Evolutionary conservation across 2,329 filamentous ascomycete species (phyloP).

Genomic region (Beauveria asiatica): DNA sequence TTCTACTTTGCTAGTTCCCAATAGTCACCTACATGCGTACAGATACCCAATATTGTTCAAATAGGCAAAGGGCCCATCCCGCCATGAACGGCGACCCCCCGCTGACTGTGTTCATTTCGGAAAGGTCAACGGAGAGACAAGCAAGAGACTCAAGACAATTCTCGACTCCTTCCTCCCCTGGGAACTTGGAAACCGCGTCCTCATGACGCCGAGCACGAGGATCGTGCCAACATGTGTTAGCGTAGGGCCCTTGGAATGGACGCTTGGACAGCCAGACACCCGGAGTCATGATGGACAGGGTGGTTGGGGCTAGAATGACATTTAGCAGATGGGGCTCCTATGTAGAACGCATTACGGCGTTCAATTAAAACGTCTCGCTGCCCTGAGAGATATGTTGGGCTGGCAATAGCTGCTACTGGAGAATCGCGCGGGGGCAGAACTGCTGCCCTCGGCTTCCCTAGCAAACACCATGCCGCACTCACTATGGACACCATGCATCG

Average conservation of each 20-base stretch:
- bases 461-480: not conserved
- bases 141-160: not conserved
- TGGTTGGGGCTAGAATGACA: not conserved
- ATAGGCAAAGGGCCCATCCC: not conserved
- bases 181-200: not conserved
- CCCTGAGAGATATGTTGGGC: not conserved
- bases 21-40: not conserved
- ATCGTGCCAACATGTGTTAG: not conserved
- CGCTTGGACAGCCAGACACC: not conserved
- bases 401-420: not conserved
- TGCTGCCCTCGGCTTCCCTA: not conserved
- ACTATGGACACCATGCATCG: not conserved
- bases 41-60: not conserved
- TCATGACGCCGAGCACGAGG: slow-evolving; percentile 4
- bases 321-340: not conserved
- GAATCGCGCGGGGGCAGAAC: not conserved
- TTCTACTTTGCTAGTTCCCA: not conserved
- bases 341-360: not conserved
- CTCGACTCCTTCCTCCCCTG: not conserved
- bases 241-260: not conserved
- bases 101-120: not conserved
- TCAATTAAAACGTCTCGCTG: not conserved
- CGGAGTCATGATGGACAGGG: not conserved
- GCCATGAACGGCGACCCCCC: not conserved
- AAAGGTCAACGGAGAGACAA: not conserved